Evolutionary conservation across 2,329 filamentous ascomycete species (phyloP).

Genomic region (Trichoderma brevicompactum): DNA sequence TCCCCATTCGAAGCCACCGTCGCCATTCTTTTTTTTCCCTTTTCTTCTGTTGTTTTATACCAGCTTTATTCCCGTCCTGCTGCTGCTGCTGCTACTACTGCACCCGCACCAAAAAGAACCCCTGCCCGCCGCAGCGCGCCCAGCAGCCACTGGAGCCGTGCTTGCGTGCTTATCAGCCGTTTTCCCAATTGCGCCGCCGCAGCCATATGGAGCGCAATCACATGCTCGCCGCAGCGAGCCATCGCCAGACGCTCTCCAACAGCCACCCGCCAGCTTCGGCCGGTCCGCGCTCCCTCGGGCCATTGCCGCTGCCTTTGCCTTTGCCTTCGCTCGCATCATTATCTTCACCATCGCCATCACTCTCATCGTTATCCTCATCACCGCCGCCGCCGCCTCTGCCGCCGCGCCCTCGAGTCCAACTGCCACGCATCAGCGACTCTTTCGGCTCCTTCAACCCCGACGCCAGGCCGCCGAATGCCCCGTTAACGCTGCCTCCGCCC

Average conservation of each 20-base stretch:
- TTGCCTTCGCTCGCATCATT: not conserved
- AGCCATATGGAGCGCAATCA: constrained; percentile 33
- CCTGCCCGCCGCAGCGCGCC: constrained; percentile 5
- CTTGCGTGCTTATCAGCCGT: constrained; percentile 22
- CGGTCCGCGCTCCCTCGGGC: constrained; percentile 22
- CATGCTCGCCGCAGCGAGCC: constrained; percentile 29
- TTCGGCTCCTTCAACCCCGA: constrained; percentile 1
- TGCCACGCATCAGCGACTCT: constrained; percentile 20
- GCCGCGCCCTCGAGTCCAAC: constrained; percentile 9
- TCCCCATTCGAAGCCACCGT: not conserved
- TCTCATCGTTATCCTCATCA: not conserved
- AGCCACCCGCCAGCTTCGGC: constrained; percentile 22
- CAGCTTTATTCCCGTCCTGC: constrained; percentile 2
- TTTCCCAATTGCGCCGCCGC: not conserved
- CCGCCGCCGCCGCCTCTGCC: constrained; percentile 5
- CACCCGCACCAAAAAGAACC: not conserved
- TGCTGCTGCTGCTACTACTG: not conserved
- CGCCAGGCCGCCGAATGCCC: not conserved
- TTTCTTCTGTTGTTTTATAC: not conserved
- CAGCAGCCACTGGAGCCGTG: constrained; percentile 2
- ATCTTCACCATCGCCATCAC: not conserved
- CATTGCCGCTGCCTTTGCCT: not conserved
- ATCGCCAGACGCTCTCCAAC: constrained; percentile 29
- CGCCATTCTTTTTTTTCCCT: not conserved
- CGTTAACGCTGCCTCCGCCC: constrained; percentile 16